A percentile compares a stretch with the other conserved stretches of the same genome.
phyloP scores from a whole-genome alignment of 176 grass and related monocot species.

The Carex cristatella region DNA sequence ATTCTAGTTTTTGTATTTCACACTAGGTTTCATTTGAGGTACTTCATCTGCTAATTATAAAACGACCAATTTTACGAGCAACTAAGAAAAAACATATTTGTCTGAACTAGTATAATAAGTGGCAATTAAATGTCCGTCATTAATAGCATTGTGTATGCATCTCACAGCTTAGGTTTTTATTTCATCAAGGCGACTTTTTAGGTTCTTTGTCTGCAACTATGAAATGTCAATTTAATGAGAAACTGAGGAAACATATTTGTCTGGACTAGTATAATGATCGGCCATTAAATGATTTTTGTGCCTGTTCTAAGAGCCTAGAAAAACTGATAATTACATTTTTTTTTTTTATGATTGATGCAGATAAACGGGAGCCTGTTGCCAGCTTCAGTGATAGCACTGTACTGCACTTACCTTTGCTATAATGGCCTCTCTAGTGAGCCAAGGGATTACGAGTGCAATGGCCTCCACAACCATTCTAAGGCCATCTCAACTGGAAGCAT shows the following conservation, averaged over 20 bases:
- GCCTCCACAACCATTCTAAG: conserved; percentile 92
- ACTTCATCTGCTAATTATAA: background rate
- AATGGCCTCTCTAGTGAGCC: conserved; percentile 94
- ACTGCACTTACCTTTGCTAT: conserved; percentile 90
- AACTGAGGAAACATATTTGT: background rate
- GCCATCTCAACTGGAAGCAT: conserved; percentile 91
- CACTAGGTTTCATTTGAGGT: background rate
- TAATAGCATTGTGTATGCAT: background rate
- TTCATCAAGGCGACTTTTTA: background rate
- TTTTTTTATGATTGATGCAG: conserved; percentile 25
- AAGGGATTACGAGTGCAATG: conserved; percentile 92
- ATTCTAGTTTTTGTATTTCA: background rate
- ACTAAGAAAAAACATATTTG: background rate
- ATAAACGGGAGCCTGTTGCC: conserved; percentile 94
- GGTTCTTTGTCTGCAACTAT: background rate
- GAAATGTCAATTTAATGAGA: background rate
- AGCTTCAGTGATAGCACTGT: conserved; percentile 76
- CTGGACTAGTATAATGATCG: background rate
- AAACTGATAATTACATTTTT: background rate
- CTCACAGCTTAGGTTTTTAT: background rate
- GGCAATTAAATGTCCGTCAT: background rate
- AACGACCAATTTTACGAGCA: background rate
- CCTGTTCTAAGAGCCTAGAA: background rate
- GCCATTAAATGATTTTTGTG: background rate
- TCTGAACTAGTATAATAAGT: background rate